Evolutionary conservation across 73 alveolate species (phyloP), one percentile per base, ranked within the genome.

Genomic region (Symbiodinium natans): DNA sequence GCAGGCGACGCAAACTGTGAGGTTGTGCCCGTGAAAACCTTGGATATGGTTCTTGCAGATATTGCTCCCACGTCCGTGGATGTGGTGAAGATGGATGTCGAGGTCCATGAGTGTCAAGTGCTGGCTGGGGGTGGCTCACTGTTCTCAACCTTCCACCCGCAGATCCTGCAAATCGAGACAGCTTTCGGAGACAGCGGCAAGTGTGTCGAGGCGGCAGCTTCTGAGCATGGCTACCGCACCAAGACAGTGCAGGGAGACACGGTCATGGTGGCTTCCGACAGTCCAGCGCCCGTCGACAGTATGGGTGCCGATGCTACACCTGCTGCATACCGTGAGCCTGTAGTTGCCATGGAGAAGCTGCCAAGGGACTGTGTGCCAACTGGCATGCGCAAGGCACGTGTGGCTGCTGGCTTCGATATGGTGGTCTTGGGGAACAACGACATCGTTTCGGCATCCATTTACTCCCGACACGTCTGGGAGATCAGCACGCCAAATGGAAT

Each of bases 21-120:
- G 34, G 52, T 15, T 7, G 93, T 85, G 82, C 80, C 82, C 3
- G 82, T 48, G 48, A n/a, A 33, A 25, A 85, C 93, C 15, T 36
- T 85, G 54, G 93, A 85, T 33, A 17, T 25, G 29, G 82, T 54
- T 13, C 93, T 85, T 25, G 29, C 56, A 10, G 38, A 29, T 5
- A 23, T 33, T 46, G 27, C 38, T 25, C 39, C 63, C 3, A 9
- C 82, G 11, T 29, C 40, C 75, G 43, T 11, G 34, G 82, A 48
- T 19, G 80, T 85, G 52, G 93, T 54, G 48, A 85, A 85, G 93
- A 85, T 85, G 63, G 93, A 85, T 27, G 93, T 85, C 39, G 93
- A n/a, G 42, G 82, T 36, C 13, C 52, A 36, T 31, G 93, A 85
- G 52, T 85, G 93, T 27, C 54, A 48, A 10, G 93, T 85, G 31